phyloP scores from a whole-genome alignment of 805 yeast species.

The Saccharomyces kudriavzevii region DNA sequence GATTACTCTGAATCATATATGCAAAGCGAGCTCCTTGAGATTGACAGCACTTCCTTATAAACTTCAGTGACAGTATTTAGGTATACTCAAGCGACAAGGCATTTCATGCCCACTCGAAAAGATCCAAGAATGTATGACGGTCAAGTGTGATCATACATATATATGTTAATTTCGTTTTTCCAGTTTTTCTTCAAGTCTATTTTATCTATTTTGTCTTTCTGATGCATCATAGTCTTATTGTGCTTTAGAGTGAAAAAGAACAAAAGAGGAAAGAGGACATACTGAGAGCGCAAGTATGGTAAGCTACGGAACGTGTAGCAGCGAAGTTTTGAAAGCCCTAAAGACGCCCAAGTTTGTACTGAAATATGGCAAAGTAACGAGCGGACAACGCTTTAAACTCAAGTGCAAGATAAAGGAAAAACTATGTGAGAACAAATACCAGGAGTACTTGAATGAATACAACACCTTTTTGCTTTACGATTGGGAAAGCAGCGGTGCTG shows the following conservation, averaged over 20 bases:
- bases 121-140: no score
- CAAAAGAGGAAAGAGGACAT: not conserved
- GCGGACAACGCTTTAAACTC: not conserved
- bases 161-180: not conserved
- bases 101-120: no score
- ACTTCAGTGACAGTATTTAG: no score
- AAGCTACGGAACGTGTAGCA: not conserved
- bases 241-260: not conserved
- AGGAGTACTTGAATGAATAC: not conserved
- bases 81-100: no score
- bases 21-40: no score
- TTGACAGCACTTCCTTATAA: no score
- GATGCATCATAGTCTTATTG: not conserved
- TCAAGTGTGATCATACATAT: no score
- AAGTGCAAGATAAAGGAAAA: not conserved
- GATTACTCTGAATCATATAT: no score
- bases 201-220: not conserved
- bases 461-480: not conserved
- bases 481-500: not conserved
- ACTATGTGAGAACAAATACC: not conserved
- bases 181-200: not conserved
- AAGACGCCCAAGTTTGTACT: constrained; percentile 3
- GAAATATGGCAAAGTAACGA: not conserved
- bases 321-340: not conserved
- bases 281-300: not conserved